Evolutionary conservation across 345 rosid species (phyloP), one percentile per base, ranked within the genome.

Genomic region (Arabis alpina): DNA sequence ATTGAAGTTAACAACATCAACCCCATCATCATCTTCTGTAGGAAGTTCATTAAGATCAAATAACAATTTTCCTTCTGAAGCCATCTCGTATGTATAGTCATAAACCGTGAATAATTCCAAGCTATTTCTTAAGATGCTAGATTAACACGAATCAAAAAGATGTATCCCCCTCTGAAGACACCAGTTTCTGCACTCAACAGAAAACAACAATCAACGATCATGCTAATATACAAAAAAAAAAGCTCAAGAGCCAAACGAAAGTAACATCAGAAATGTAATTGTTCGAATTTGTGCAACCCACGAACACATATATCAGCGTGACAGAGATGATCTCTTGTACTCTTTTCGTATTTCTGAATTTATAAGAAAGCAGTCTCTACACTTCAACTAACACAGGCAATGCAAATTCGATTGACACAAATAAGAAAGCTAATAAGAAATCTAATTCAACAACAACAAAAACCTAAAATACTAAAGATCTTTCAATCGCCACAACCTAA

Each of bases 31-130:
- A 66, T 77, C 73, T 61, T 86, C 93, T 15, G 69, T 59, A 65
- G 99, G 98, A 71, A 88, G 92, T 80, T 95, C 99, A 81, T 95
- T 95, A 86, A 95, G 98, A 86, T 95, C 99, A 88, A 95, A 92
- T 71, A 92, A 71, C 49, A 76, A 78, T 85, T 80, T 88, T 81
- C 96, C 93, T 75, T 87, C 82, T 64, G 93, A 87, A 74, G 92
- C 92, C 99, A 95, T 95, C 78, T 88, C 89, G 81, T 84, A 75
- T 66, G 86, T 77, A 80, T 76, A 80, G 80, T 87, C 93, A 88
- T 94, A 82, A 85, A 88, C 87, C 74, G 79, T 61, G 76, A 52
- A 45, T 61, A 28, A 51, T 37, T 50, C 70, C 68, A 63, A 50
- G 68, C 42, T 28, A 28, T 4, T 28, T 28, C 30, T 28, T 28